Percentiles rank a stretch among this genome's conserved stretches.
Evolutionary conservation across 768 basidiomycete species (phyloP).

Genomic region (Tricholoma flavovirens): DNA sequence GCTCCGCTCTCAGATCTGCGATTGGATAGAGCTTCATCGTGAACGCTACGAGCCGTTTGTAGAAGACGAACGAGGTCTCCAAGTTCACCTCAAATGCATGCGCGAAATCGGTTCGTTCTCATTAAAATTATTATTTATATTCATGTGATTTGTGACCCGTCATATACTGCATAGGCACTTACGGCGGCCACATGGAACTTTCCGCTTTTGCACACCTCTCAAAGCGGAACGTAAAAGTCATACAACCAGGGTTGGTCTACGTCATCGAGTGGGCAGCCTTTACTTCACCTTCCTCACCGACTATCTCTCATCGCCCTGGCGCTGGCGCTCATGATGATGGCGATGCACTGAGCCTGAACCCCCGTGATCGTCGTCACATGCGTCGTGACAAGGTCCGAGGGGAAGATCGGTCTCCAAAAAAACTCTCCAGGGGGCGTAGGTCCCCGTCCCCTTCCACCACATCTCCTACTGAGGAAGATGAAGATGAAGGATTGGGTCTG

Average conservation of each 20-base stretch:
- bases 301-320: slow-evolving; percentile 5
- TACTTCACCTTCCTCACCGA: slow-evolving; percentile 28
- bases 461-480: background rate
- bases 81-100: slow-evolving; percentile 72
- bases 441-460: background rate
- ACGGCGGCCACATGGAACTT: slow-evolving; percentile 92
- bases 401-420: slow-evolving; percentile 4
- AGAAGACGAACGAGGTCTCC: slow-evolving; percentile 74
- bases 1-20: slow-evolving; percentile 72
- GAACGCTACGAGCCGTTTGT: slow-evolving; percentile 82
- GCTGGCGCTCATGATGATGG: slow-evolving; percentile 17
- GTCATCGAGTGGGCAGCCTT: slow-evolving; percentile 80
- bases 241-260: slow-evolving; percentile 88
- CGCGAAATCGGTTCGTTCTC: slow-evolving; percentile 57
- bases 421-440: slow-evolving; percentile 5
- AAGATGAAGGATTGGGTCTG: background rate
- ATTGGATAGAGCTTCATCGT: slow-evolving; percentile 68
- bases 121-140: slow-evolving; percentile 3
- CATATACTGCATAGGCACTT: slow-evolving; percentile 71
- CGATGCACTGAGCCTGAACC: slow-evolving; percentile 24
- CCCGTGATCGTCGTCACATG: slow-evolving; percentile 39
- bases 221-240: slow-evolving; percentile 78
- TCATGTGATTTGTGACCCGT: background rate
- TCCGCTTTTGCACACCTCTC: slow-evolving; percentile 85
- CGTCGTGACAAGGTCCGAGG: slow-evolving; percentile 32